Base-by-base conservation (phyloP, 768 basidiomycete genomes). In the Imleria badia region DNA sequence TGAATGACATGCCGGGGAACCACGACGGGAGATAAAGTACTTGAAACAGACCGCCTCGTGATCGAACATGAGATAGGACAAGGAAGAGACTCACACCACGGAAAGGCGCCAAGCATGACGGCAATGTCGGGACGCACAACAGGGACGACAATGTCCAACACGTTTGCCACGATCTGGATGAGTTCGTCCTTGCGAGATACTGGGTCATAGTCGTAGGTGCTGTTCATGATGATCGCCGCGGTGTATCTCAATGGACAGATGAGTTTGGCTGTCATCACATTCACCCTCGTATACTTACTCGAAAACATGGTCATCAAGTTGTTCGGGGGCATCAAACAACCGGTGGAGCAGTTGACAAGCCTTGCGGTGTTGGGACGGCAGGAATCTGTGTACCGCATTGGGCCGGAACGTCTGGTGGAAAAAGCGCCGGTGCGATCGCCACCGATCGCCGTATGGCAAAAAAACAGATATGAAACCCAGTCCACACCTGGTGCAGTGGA, bases 351-450 rank as follows among this genome's bases (percentile, higher is more conserved):
- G 22, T 9, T 30, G 34, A 39, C 56, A 52, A 10, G 50, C 39
- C 11, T 49, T 58, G 15, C 36, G 38, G 17, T 59, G 42, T 29
- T 51, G 52, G 3, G 23, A 6, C 0, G 23, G 51, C 0, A 39
- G 6, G 20, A 60, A 61, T 40, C 50, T 56, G 0, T 22, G 7
- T 6, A 31, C 41, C 1, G 26, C 46, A 0, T 47, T 40, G 0
- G 1, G 11, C 3, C 38, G 22, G n/a, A 61, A 56, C 0, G 59
- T 49, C 26, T 60, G 58, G 36, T 61, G 60, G 19, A 61, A 52
- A 26, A 61, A n/a, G 2, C 48, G 60, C 17, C 60, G 33, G 12
- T 61, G 59, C 5, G 57, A 13, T 22, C 59, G 46, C 61, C 60
- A 62, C n/a, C 2, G 11, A n/a, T 62, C 41, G 1, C 60, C 56